Conservation (phyloP, 2,329 filamentous ascomycete species). For the Decorospora gaudefroyi region DNA sequence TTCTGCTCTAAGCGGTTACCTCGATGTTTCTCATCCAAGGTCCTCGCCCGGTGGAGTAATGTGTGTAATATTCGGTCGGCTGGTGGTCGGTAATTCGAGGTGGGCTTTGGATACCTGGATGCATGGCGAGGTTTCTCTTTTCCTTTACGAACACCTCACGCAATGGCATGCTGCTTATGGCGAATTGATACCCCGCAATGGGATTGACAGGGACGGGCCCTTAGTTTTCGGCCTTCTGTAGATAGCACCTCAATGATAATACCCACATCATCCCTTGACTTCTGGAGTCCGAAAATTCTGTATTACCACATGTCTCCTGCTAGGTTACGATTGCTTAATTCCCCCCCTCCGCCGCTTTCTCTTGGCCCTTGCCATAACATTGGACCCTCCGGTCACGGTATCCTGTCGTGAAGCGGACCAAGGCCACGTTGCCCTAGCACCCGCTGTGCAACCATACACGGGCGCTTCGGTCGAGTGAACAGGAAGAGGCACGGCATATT, state of each 20-base stretch:
- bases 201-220: constrained; percentile 18
- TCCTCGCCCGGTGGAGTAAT: constrained; percentile 37
- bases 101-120: constrained; percentile 33
- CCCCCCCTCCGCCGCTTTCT: neutral
- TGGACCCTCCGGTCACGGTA: too few relatives aligned
- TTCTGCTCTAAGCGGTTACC: constrained; percentile 44
- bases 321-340: too few relatives aligned
- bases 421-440: neutral
- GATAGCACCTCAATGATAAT: constrained; percentile 35
- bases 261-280: constrained; percentile 5
- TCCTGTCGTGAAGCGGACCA: neutral
- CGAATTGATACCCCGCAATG: constrained; percentile 38
- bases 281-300: neutral
- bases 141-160: constrained; percentile 22
- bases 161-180: constrained; percentile 34
- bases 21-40: constrained; percentile 20
- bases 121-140: constrained; percentile 21
- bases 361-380: neutral
- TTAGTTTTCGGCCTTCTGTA: constrained; percentile 24
- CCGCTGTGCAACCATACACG: neutral
- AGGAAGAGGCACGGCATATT: too few relatives aligned
- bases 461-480: neutral
- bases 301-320: neutral
- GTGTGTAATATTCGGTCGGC: constrained; percentile 37
- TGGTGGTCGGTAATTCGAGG: constrained; percentile 15